phyloP scores from a whole-genome alignment of 2,329 filamentous ascomycete genomes.

The Aspergillus tanneri region DNA sequence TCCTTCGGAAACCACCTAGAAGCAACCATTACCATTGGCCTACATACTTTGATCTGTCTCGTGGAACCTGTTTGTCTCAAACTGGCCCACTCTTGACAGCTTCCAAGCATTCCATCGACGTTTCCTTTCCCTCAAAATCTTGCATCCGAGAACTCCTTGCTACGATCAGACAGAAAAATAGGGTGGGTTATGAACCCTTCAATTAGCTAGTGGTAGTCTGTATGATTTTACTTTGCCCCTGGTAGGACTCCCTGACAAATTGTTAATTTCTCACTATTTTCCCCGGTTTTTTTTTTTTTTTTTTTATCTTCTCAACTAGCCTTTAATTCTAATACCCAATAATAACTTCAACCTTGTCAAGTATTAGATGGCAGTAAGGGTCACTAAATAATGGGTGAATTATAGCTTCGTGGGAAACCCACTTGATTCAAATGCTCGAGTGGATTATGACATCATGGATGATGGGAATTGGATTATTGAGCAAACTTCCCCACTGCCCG shows the following conservation, averaged over 20 bases:
- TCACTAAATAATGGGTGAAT: no score
- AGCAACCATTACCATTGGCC: conserved; percentile 14
- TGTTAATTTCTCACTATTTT: neutral
- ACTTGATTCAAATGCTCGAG: conserved; percentile 2
- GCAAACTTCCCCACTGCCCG: conserved; percentile 10
- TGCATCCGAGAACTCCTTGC: conserved; percentile 26
- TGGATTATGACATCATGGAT: conserved; percentile 23
- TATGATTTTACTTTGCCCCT: neutral
- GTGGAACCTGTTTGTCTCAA: conserved; percentile 17
- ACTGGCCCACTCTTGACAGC: conserved; percentile 28
- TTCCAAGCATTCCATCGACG: conserved; percentile 22
- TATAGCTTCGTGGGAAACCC: no score
- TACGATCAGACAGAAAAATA: conserved; percentile 19
- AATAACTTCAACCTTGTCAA: neutral
- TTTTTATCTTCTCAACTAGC: neutral
- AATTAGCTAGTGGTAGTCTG: neutral
- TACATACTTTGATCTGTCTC: conserved; percentile 10
- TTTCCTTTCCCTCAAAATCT: conserved; percentile 22
- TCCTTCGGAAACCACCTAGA: no score
- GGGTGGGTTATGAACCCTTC: conserved; percentile 7
- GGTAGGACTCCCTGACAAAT: no score
- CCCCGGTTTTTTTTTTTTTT: neutral
- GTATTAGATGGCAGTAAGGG: no score
- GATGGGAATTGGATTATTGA: neutral
- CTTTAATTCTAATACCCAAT: neutral